Evolutionary conservation across 2,329 filamentous ascomycete genomes (phyloP).

Genomic region (Arthrobotrys megalospora): DNA sequence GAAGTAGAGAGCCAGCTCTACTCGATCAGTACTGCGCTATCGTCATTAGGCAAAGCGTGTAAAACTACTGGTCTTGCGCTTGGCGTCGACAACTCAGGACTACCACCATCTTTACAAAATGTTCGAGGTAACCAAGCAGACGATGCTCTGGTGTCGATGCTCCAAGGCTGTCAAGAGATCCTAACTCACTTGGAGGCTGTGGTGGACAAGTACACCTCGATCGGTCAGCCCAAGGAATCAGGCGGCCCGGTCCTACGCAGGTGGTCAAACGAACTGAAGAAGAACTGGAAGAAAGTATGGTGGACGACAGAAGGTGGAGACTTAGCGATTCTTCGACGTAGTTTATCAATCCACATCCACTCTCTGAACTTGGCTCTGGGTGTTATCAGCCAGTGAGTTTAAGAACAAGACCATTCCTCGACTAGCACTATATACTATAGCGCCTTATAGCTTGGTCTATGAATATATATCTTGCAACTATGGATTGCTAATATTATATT

Average conservation of each 20-base stretch:
- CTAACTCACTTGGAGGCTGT: slow-evolving; percentile 62
- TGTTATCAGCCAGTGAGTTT: slow-evolving; percentile 34
- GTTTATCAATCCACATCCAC: slow-evolving; percentile 27
- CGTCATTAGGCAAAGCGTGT: slow-evolving; percentile 49
- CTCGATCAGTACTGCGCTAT: slow-evolving; percentile 64
- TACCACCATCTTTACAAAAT: not conserved
- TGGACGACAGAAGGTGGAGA: slow-evolving; percentile 66
- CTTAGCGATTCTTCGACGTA: slow-evolving; percentile 61
- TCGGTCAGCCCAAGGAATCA: slow-evolving; percentile 43
- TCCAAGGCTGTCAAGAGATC: slow-evolving; percentile 60
- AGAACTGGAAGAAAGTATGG: slow-evolving; percentile 65
- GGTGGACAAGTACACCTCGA: slow-evolving; percentile 62
- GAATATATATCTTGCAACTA: no score
- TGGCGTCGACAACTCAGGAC: not conserved
- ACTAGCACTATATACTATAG: no score
- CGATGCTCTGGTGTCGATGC: slow-evolving; percentile 56
- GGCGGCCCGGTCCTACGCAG: slow-evolving; percentile 19
- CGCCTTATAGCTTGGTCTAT: no score
- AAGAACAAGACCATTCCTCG: not conserved
- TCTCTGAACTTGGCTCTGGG: slow-evolving; percentile 27
- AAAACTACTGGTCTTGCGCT: not conserved
- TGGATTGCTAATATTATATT: slow-evolving; percentile 13
- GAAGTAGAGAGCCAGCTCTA: slow-evolving; percentile 65
- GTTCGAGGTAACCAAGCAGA: slow-evolving; percentile 27
- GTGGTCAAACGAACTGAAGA: slow-evolving; percentile 63